Evolutionary conservation across 306 rosid genomes (phyloP).

Genomic region (Carpinus fangiana): DNA sequence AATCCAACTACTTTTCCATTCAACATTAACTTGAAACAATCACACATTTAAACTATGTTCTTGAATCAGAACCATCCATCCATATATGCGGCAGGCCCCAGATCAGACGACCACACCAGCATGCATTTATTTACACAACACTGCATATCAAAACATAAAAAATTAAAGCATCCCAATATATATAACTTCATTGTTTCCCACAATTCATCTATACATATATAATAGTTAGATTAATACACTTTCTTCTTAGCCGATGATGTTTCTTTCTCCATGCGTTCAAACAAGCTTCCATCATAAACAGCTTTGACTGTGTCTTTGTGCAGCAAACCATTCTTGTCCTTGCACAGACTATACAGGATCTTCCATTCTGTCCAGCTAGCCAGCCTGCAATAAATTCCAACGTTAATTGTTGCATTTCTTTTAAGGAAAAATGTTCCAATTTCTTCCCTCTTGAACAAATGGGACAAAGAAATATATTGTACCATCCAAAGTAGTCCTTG

Average conservation of each 20-base stretch:
- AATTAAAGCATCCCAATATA: not conserved
- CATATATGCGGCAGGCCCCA: not conserved
- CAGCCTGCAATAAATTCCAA: conserved; percentile 36
- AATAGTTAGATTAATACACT: conserved; percentile 1
- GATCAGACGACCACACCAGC: not conserved
- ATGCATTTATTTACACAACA: conserved; percentile 13
- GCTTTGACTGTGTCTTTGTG: conserved; percentile 56
- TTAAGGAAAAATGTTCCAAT: not conserved
- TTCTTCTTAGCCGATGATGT: conserved; percentile 39
- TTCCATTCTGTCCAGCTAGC: conserved; percentile 66
- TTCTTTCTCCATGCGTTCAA: conserved; percentile 56
- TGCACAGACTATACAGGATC: conserved; percentile 57
- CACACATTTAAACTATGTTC: not conserved
- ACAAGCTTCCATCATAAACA: conserved; percentile 83
- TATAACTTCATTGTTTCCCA: not conserved
- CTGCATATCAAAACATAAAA: conserved; percentile 12
- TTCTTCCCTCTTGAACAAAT: not conserved
- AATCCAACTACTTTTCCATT: not conserved
- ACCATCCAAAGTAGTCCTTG: conserved; percentile 68
- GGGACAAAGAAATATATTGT: conserved; percentile 1
- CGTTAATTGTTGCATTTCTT: not conserved
- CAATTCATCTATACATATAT: not conserved
- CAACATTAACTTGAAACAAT: not conserved
- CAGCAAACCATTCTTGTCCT: conserved; percentile 70
- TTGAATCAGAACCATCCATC: not conserved